These are phyloP conservation scores for Ustilago nuda DNA, from an alignment of 1,284 basidiomycete species.

Conservation along the genomic window DNA sequence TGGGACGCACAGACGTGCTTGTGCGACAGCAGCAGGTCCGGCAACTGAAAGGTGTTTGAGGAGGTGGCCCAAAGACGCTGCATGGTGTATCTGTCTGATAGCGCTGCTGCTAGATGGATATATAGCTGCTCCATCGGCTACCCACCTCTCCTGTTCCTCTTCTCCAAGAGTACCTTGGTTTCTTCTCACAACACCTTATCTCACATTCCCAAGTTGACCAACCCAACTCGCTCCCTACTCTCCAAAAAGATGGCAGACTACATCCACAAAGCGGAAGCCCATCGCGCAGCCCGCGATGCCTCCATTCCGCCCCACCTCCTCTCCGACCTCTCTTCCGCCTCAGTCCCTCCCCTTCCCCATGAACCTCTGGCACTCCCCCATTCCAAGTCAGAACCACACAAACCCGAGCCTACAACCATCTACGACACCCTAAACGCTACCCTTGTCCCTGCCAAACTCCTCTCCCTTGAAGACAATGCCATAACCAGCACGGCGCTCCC, in stretches of 20 bases:
- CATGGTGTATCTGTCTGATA: not conserved
- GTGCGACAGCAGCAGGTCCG: too few species aligned
- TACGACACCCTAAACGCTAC: constrained; percentile 35
- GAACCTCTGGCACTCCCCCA: constrained; percentile 39
- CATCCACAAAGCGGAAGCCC: constrained; percentile 23
- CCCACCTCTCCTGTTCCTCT: too few species aligned
- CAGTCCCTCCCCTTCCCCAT: constrained; percentile 24
- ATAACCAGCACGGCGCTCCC: constrained; percentile 44
- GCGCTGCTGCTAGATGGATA: too few species aligned
- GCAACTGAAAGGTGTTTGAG: too few species aligned
- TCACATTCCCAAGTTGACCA: too few species aligned
- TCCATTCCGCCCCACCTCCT: constrained; percentile 28
- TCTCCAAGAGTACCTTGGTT: too few species aligned
- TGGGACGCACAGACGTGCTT: too few species aligned
- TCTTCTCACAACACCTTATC: too few species aligned
- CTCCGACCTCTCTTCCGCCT: constrained; percentile 24
- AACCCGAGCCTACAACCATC: constrained; percentile 35
- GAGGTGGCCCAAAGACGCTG: not conserved
- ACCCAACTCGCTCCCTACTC: not conserved
- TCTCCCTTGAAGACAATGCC: constrained; percentile 38
- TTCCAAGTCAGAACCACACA: constrained; percentile 25
- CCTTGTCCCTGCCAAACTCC: constrained; percentile 24
- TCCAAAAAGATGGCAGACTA: constrained; percentile 31
- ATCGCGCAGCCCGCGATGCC: constrained; percentile 38
- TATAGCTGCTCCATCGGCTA: too few species aligned